Conservation (phyloP, 306 rosid genomes). For the Canavalia ensiformis region DNA sequence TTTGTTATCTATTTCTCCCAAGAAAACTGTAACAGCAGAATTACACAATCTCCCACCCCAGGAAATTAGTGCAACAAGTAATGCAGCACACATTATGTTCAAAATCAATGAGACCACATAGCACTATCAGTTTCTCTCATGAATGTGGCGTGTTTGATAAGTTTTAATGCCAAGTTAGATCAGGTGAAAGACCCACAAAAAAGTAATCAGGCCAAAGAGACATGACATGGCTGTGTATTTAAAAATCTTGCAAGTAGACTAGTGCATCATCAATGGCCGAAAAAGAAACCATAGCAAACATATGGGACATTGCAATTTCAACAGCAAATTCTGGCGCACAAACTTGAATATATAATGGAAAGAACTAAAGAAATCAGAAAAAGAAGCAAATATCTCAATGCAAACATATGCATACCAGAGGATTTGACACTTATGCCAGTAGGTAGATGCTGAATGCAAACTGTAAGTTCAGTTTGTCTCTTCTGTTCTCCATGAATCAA, state of each 20-base stretch:
- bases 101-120: not conserved
- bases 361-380: conserved; percentile 16
- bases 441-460: conserved; percentile 76
- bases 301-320: conserved; percentile 22
- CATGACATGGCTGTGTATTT: not conserved
- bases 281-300: not conserved
- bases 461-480: conserved; percentile 51
- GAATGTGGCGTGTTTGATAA: conserved; percentile 9
- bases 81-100: not conserved
- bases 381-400: conserved; percentile 3
- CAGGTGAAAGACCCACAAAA: not conserved
- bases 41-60: not conserved
- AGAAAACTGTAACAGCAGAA: not conserved
- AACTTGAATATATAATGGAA: conserved; percentile 1
- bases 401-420: conserved; percentile 58
- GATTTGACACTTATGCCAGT: conserved; percentile 74
- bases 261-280: conserved; percentile 12
- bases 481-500: conserved; percentile 54
- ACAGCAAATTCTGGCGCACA: not conserved
- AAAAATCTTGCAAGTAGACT: conserved; percentile 3
- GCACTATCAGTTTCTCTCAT: not conserved
- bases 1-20: not conserved
- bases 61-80: not conserved
- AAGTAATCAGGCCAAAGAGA: not conserved
- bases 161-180: not conserved